Conservation (phyloP, 2,329 filamentous ascomycete genomes). For the Apiospora sp. region DNA sequence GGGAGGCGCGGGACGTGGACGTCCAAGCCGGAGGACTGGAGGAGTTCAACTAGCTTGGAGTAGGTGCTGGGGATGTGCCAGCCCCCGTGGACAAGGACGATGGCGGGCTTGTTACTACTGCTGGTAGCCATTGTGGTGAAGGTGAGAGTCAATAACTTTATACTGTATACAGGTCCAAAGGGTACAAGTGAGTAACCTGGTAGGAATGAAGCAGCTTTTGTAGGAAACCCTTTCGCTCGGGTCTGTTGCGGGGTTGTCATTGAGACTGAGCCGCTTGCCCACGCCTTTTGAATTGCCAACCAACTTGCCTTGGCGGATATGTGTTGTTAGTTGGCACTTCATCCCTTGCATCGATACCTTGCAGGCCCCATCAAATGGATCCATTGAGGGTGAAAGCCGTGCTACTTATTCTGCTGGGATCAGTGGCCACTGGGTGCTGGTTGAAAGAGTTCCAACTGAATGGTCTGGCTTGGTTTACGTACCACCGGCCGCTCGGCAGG, state of each 20-base stretch:
- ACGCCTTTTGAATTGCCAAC: neutral
- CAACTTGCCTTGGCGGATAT: neutral
- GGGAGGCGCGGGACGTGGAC: slow-evolving; percentile 31
- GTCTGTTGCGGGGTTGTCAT: neutral
- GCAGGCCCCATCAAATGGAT: neutral
- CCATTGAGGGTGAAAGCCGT: neutral
- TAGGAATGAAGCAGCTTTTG: neutral
- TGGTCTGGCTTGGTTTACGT: neutral
- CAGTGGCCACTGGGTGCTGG: neutral
- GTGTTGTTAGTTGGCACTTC: neutral
- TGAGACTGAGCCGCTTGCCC: neutral
- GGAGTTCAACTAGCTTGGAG: slow-evolving; percentile 25
- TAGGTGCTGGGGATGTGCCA: slow-evolving; percentile 33
- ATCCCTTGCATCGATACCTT: neutral
- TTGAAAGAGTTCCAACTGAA: neutral
- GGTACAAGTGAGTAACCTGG: neutral
- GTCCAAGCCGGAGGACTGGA: slow-evolving; percentile 30
- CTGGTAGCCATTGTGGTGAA: neutral
- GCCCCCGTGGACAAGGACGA: slow-evolving; percentile 31
- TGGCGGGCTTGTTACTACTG: neutral
- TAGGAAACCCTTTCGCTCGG: neutral
- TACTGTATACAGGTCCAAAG: neutral
- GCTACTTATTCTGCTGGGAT: too few species aligned
- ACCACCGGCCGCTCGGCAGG: too few species aligned
- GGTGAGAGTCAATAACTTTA: too few species aligned